Percentiles rank a stretch among this genome's conserved stretches.
These are phyloP conservation scores for Venturia carpophila DNA, from an alignment of 2,329 filamentous ascomycete species.

Conservation along the genomic window DNA sequence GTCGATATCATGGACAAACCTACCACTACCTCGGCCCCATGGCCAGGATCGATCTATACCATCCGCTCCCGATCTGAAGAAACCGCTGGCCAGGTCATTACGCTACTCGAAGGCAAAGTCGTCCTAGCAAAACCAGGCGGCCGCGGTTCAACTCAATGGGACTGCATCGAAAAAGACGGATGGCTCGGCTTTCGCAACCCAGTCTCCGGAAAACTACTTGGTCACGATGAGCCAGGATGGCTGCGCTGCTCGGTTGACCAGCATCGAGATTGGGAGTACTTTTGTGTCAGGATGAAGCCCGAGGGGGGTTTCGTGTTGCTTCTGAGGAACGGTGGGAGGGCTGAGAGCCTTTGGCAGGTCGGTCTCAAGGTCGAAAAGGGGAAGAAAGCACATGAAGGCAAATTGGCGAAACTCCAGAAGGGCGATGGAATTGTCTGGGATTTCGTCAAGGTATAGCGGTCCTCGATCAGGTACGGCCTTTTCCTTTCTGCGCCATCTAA, in stretches of 20 bases:
- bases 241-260: slow-evolving; percentile 21
- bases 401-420: slow-evolving; percentile 19
- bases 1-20: neutral
- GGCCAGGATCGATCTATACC: slow-evolving; percentile 28
- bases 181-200: slow-evolving; percentile 36
- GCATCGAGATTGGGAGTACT: slow-evolving; percentile 28
- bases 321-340: slow-evolving; percentile 22
- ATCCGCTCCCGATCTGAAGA: slow-evolving; percentile 25
- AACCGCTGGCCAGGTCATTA: slow-evolving; percentile 26
- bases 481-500: too few relatives aligned
- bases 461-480: too few relatives aligned
- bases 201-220: slow-evolving; percentile 29
- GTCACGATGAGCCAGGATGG: slow-evolving; percentile 25
- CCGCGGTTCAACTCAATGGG: slow-evolving; percentile 29
- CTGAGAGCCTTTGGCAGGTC: slow-evolving; percentile 28
- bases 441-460: slow-evolving; percentile 20
- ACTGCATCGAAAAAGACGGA: slow-evolving; percentile 32
- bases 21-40: slow-evolving; percentile 20
- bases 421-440: slow-evolving; percentile 20
- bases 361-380: slow-evolving; percentile 17
- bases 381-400: slow-evolving; percentile 15
- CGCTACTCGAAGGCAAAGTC: slow-evolving; percentile 28
- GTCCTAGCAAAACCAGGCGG: slow-evolving; percentile 25
- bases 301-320: slow-evolving; percentile 31
- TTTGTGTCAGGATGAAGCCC: slow-evolving; percentile 26